These are phyloP conservation scores for Entonaema liquescens DNA, from an alignment of 495 filamentous ascomycete species.

Conservation along the genomic window DNA sequence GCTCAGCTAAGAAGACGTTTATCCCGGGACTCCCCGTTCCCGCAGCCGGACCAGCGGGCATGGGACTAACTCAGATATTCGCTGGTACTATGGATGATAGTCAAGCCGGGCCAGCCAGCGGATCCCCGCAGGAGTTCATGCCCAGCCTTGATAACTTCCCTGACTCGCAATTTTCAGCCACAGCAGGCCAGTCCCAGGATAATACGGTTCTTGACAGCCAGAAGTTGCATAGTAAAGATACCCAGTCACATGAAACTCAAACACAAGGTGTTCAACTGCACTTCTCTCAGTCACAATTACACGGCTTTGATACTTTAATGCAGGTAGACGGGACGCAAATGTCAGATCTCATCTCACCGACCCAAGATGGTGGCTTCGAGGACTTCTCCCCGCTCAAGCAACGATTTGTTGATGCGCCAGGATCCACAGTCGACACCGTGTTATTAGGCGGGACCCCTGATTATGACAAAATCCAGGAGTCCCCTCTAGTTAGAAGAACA, in stretches of 20 bases:
- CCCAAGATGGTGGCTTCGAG: conserved; percentile 84
- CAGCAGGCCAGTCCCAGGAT: conserved; percentile 56
- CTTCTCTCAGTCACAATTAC: conserved; percentile 63
- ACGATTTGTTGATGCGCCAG: conserved; percentile 69
- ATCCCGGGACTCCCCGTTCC: conserved; percentile 66
- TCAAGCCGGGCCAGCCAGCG: conserved; percentile 45
- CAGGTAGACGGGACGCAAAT: conserved; percentile 63
- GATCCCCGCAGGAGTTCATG: conserved; percentile 50
- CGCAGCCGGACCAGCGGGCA: conserved; percentile 62
- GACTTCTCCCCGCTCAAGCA: conserved; percentile 62
- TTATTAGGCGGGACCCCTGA: conserved; percentile 55
- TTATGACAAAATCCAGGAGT: conserved; percentile 55
- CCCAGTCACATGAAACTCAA: conserved; percentile 49
- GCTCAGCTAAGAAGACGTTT: conserved; percentile 65
- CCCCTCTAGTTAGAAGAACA: conserved; percentile 67
- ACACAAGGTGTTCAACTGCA: conserved; percentile 61
- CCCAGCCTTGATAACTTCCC: conserved; percentile 55
- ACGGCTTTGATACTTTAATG: conserved; percentile 60
- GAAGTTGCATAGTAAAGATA: conserved; percentile 38
- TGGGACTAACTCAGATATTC: conserved; percentile 91
- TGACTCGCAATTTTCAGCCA: conserved; percentile 59
- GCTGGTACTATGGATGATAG: conserved; percentile 87
- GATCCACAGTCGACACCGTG: conserved; percentile 77
- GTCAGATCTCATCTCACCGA: conserved; percentile 74
- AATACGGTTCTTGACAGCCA: conserved; percentile 75